Evolutionary conservation across 1,139 yeast species (phyloP).

Genomic region (Scheffersomyces cryptocercus): DNA sequence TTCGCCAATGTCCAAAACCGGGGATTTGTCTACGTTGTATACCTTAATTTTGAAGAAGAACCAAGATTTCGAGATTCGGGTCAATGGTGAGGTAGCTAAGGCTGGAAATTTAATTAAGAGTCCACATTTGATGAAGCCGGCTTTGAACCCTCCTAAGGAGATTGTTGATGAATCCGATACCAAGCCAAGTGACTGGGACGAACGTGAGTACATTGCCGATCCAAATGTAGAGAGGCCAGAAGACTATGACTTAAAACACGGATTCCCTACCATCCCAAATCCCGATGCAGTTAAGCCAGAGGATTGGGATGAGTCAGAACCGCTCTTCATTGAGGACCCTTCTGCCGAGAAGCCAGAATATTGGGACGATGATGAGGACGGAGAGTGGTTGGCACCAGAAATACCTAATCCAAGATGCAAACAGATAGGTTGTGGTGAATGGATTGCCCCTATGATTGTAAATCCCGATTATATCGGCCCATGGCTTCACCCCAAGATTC

Average conservation of each 20-base stretch:
- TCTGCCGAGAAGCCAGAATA: constrained; percentile 63
- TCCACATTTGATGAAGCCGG: constrained; percentile 56
- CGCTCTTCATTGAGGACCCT: constrained; percentile 64
- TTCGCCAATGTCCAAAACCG: constrained; percentile 66
- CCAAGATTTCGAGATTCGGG: constrained; percentile 74
- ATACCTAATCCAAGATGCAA: constrained; percentile 72
- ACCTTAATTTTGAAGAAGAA: constrained; percentile 68
- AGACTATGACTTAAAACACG: constrained; percentile 74
- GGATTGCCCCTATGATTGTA: constrained; percentile 57
- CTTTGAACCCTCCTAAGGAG: constrained; percentile 62
- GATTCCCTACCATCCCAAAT: constrained; percentile 61
- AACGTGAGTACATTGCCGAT: constrained; percentile 61
- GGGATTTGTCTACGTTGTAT: constrained; percentile 64
- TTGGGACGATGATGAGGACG: constrained; percentile 90
- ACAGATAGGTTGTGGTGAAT: constrained; percentile 70
- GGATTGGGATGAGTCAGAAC: constrained; percentile 73
- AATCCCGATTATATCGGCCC: constrained; percentile 77
- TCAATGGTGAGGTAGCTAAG: constrained; percentile 72
- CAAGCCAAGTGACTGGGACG: constrained; percentile 85
- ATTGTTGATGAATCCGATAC: constrained; percentile 61
- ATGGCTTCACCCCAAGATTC: constrained; percentile 68
- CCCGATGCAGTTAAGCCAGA: constrained; percentile 67
- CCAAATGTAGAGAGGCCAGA: constrained; percentile 68
- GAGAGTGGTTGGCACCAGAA: constrained; percentile 73
- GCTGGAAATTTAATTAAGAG: constrained; percentile 63